phyloP scores from a whole-genome alignment of 1,139 yeast species.

The Blastobotrys serpentis region DNA sequence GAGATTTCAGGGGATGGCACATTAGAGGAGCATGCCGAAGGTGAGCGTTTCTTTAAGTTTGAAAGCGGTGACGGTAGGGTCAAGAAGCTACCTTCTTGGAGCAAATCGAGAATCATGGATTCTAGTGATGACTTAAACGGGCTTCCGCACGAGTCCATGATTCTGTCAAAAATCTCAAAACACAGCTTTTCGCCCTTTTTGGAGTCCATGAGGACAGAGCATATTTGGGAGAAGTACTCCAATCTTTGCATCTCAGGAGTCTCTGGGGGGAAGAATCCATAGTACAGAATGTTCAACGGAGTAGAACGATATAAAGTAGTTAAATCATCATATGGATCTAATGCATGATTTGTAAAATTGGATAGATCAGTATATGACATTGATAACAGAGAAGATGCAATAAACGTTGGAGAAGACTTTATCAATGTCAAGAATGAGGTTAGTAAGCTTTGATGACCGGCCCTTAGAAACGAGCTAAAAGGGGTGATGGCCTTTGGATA shows the following conservation, averaged over 20 bases:
- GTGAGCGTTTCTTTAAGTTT: background rate
- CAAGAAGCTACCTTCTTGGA: conserved; percentile 33
- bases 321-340: conserved; percentile 32
- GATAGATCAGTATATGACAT: conserved; percentile 30
- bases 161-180: conserved; percentile 27
- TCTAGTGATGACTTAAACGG: conserved; percentile 29
- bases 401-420: conserved; percentile 39
- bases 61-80: conserved; percentile 13
- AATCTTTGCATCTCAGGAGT: conserved; percentile 29
- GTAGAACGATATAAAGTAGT: conserved; percentile 30
- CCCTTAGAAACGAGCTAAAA: conserved; percentile 25
- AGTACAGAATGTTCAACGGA: conserved; percentile 36
- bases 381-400: conserved; percentile 35
- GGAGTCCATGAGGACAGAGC: conserved; percentile 28
- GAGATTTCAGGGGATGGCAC: conserved; percentile 28
- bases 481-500: conserved; percentile 21
- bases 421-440: conserved; percentile 37
- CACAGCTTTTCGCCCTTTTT: conserved; percentile 28
- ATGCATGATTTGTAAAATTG: conserved; percentile 23
- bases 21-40: conserved; percentile 18
- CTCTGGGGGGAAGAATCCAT: conserved; percentile 34
- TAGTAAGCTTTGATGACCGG: conserved; percentile 33
- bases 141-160: conserved; percentile 25
- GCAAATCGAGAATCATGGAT: conserved; percentile 24
- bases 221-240: conserved; percentile 35